These are phyloP conservation scores for Aspergillus wentii DNA, from an alignment of 495 filamentous ascomycete species.

Conservation along the genomic window DNA sequence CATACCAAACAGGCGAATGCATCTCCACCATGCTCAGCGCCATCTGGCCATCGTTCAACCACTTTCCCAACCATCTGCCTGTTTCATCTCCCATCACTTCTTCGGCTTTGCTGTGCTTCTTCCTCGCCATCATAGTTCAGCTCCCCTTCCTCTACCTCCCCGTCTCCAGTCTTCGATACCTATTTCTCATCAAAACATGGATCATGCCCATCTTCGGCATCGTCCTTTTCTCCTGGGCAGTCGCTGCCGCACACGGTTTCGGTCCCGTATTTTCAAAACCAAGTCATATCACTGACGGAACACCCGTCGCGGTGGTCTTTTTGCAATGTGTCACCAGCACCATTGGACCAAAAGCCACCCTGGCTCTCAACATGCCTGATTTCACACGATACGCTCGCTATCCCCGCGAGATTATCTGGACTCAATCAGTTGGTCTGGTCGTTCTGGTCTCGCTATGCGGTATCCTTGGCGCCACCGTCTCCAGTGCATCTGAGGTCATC, in stretches of 20 bases:
- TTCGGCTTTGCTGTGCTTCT: slow-evolving; percentile 41
- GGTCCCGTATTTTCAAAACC: slow-evolving; percentile 25
- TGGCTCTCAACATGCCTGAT: slow-evolving; percentile 54
- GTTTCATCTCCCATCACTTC: slow-evolving; percentile 38
- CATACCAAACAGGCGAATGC: slow-evolving; percentile 47
- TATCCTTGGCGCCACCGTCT: slow-evolving; percentile 46
- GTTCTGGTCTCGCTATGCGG: slow-evolving; percentile 52
- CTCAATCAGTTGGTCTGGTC: slow-evolving; percentile 56
- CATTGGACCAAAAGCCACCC: slow-evolving; percentile 18
- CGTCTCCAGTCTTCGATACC: slow-evolving; percentile 49
- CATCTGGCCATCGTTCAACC: slow-evolving; percentile 53
- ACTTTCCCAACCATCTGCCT: slow-evolving; percentile 47
- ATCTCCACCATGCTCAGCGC: slow-evolving; percentile 48
- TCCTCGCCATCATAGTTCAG: slow-evolving; percentile 46
- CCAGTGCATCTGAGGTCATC: slow-evolving; percentile 46
- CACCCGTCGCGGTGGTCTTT: slow-evolving; percentile 17
- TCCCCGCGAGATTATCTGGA: slow-evolving; percentile 43
- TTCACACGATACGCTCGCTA: slow-evolving; percentile 55
- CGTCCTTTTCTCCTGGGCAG: slow-evolving; percentile 50
- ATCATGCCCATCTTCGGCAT: slow-evolving; percentile 48
- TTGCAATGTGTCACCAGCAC: slow-evolving; percentile 19
- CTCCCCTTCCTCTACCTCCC: slow-evolving; percentile 44
- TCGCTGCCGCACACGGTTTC: slow-evolving; percentile 39
- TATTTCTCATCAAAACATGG: slow-evolving; percentile 56
- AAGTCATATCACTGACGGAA: slow-evolving; percentile 15